Evolutionary conservation across 371 early-diverging fungal genomes (phyloP), one percentile per base, ranked within the genome.

Genomic region (Dentiscutata heterogama): DNA sequence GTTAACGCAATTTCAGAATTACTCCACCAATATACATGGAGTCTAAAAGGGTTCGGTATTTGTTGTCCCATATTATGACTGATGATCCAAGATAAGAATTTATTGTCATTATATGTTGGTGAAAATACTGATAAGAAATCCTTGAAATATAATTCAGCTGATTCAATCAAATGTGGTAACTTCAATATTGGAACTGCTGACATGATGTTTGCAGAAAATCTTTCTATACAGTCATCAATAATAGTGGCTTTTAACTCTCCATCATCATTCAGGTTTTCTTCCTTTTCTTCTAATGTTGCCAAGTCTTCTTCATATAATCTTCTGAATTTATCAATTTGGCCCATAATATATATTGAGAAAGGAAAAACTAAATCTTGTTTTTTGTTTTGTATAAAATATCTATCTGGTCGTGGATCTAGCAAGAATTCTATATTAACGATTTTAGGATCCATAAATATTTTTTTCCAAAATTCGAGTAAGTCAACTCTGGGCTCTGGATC

Each of bases 11-110:
- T n/a, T 14, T 81, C 65, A 20, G 56, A 22, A 56, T 61, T 76
- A 25, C 54, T 35, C 82, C 82, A 82, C 82, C 82, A 82, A 39
- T 53, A 78, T 10, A 29, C 22, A 22, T 82, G 82, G 14, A 82
- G 56, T n/a, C 14, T 29, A 25, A 81, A 27, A 2, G 82, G 79
- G 14, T 82, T 82, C 18, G 31, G 11, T 20, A 60, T 51, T 51
- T 64, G 65, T 27, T 65, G 22, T 29, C 67, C 67, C 22, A 78
- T 18, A 18, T 39, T 35, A 11, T 31, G 46, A 14, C 20, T 46
- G 10, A 78, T n/a, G 3, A 80, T 50, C 39, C 13, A 80, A 3
- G 27, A 20, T n/a, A 80, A 70, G 1, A 80, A 16, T 39, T 51
- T 4, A 56, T 51, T 51, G 27, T 20, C 51, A 29, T 46, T 53